A percentile compares a stretch with the other conserved stretches of the same genome.
Conservation (phyloP, 2,329 filamentous ascomycete genomes). For the Aspergillus hiratsukae region DNA sequence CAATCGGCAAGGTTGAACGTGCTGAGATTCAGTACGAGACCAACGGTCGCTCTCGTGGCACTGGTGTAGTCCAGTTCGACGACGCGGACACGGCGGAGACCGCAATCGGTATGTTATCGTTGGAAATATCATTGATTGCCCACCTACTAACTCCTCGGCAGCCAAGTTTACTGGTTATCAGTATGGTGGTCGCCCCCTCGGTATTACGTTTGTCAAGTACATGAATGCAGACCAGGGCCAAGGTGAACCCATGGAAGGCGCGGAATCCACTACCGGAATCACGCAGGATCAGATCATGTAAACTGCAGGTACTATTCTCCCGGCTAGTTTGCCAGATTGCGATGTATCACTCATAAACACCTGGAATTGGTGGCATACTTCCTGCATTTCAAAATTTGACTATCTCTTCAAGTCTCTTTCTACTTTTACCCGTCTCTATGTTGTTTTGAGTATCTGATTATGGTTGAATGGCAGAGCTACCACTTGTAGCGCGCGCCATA, state of each 20-base stretch:
- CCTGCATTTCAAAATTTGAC: neutral
- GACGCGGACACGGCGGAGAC: slow-evolving; percentile 79
- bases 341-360: neutral
- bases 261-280: slow-evolving; percentile 62
- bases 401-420: neutral
- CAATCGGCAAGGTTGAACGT: slow-evolving; percentile 95
- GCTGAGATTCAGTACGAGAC: slow-evolving; percentile 99
- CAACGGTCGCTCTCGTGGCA: slow-evolving; percentile 89
- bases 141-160: slow-evolving; percentile 27
- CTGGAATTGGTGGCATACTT: neutral
- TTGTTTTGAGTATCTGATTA: neutral
- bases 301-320: slow-evolving; percentile 14
- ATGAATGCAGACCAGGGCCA: slow-evolving; percentile 60
- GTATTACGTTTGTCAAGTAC: slow-evolving; percentile 92
- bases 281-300: slow-evolving; percentile 99
- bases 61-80: slow-evolving; percentile 94
- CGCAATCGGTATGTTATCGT: slow-evolving; percentile 61
- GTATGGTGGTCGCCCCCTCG: slow-evolving; percentile 90
- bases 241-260: slow-evolving; percentile 75
- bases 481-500: neutral
- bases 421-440: neutral
- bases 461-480: neutral
- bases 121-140: slow-evolving; percentile 11
- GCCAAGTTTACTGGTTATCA: slow-evolving; percentile 97
- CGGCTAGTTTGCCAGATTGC: slow-evolving; percentile 4